Conservation (phyloP, 768 basidiomycete genomes). For the Sporobolomyces phaffii region DNA sequence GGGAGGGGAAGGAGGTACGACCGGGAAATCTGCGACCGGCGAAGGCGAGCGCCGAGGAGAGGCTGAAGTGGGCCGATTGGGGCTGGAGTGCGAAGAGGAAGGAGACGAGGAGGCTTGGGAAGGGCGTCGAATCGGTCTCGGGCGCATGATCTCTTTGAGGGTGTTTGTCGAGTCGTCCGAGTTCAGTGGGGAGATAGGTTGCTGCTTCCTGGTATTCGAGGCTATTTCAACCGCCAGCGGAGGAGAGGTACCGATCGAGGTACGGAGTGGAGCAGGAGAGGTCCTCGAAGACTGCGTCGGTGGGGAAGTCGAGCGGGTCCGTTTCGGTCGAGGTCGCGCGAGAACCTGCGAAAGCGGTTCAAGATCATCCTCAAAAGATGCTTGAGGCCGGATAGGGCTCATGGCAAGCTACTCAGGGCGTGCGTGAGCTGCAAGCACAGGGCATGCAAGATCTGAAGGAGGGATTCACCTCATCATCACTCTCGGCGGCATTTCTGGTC, state of each 20-base stretch:
- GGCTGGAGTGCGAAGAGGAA: not conserved
- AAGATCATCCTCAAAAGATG: not conserved
- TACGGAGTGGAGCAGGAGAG: not conserved
- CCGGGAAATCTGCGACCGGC: not conserved
- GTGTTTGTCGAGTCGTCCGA: not conserved
- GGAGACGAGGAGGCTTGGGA: not conserved
- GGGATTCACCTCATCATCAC: slow-evolving; percentile 28
- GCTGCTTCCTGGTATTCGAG: not conserved
- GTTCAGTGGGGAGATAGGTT: not conserved
- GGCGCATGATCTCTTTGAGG: not conserved
- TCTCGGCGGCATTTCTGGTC: not conserved
- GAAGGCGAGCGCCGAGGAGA: not conserved
- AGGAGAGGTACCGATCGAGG: not conserved
- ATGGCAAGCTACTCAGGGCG: not conserved
- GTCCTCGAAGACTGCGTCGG: not conserved
- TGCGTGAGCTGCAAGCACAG: not conserved
- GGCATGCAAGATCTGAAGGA: not conserved
- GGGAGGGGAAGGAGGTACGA: not conserved
- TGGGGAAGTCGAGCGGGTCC: not conserved
- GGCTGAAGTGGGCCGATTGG: too few species aligned
- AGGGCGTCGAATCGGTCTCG: not conserved
- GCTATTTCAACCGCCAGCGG: not conserved
- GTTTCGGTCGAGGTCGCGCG: not conserved
- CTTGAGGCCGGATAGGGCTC: not conserved
- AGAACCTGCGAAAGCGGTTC: not conserved